Conservation (phyloP, 192 early-diverging fungal species). For the Coemansia javaensis region DNA sequence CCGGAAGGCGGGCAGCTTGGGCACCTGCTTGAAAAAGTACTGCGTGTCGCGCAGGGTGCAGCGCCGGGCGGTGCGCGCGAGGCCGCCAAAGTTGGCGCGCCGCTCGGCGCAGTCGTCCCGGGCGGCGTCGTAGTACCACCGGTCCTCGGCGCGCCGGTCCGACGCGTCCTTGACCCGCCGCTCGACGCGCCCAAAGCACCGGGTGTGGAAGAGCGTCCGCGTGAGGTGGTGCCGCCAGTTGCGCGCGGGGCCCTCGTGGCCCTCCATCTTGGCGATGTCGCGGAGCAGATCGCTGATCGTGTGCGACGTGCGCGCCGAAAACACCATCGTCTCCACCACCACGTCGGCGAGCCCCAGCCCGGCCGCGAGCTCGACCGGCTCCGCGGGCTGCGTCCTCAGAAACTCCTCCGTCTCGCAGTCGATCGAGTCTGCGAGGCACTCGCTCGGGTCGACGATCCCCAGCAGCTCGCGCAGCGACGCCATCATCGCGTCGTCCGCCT, state of each 20-base stretch:
- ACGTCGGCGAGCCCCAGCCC: conserved; percentile 24
- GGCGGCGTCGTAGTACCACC: conserved; percentile 52
- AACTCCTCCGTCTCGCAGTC: conserved; percentile 49
- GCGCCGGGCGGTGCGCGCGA: conserved; percentile 48
- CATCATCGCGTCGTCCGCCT: conserved; percentile 44
- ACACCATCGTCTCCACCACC: conserved; percentile 49
- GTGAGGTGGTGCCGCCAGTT: conserved; percentile 41
- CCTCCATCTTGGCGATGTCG: conserved; percentile 34
- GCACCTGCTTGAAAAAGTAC: conserved; percentile 53
- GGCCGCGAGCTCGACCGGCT: conserved; percentile 13
- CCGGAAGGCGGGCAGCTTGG: conserved; percentile 51
- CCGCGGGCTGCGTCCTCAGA: conserved; percentile 18
- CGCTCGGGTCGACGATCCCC: conserved; percentile 47
- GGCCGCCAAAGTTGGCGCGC: conserved; percentile 46
- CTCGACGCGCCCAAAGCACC: conserved; percentile 52
- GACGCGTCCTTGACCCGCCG: conserved; percentile 52
- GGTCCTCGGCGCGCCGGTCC: conserved; percentile 47
- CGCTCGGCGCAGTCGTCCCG: conserved; percentile 38
- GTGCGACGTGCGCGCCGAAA: conserved; percentile 51
- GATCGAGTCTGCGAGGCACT: conserved; percentile 43
- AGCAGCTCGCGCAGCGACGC: conserved; percentile 42
- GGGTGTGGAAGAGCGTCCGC: conserved; percentile 34
- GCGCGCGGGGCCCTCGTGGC: conserved; percentile 5
- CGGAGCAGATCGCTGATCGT: conserved; percentile 51
- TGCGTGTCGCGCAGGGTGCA: conserved; percentile 55